Base-by-base conservation (phyloP, 208 protist genomes). In the Wallacemonas sp. region DNA sequence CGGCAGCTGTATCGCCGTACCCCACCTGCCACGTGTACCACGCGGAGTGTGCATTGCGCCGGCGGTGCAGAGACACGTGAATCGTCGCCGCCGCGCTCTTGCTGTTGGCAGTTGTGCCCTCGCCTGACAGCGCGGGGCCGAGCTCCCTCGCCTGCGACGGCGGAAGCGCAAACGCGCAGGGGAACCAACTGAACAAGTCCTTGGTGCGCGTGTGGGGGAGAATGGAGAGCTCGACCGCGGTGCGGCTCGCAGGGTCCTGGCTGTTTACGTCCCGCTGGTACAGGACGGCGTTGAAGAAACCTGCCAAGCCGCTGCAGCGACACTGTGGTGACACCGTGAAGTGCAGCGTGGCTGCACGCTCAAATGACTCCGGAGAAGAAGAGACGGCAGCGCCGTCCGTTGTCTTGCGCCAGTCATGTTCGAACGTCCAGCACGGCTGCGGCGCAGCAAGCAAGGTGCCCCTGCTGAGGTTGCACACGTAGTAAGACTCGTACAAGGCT, bases 111-210 rank as follows among this genome's bases (percentile, higher is more conserved):
- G 26, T 21, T 8, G 19, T 57, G 3, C 17, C 26, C 12, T 58
- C 52, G 30, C 6, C 8, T 29, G 17, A 17, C 23, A 30, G 11
- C n/a, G 12, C 19, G 16, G 26, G 29, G 8, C 29, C 34, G 12
- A 58, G 32, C 52, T 58, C 52, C 52, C 23, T 58, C 16, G 61
- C 61, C 48, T 70, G 65, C 14, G 61, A 38, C 21, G 85, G 85
- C n/a, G 82, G 79, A 1, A 92, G 36, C 0, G 86, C 57, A 57
- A 96, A 83, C 24, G 87, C 52, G 72, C 77, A 88, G 0, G 91
- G 91, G 68, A 96, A 96, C 88, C 91, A 96, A 70, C 91, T 96
- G 74, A 85, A 94, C 80, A 96, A 81, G 54, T 68, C 77, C 23
- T 30, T 27, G 17, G 91, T 94, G 33, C 86, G 80, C 3, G 52